These are phyloP conservation scores for Pinguiococcus pyrenoidosus DNA, from an alignment of 108 stramenopile genomes.

Conservation along the genomic window DNA sequence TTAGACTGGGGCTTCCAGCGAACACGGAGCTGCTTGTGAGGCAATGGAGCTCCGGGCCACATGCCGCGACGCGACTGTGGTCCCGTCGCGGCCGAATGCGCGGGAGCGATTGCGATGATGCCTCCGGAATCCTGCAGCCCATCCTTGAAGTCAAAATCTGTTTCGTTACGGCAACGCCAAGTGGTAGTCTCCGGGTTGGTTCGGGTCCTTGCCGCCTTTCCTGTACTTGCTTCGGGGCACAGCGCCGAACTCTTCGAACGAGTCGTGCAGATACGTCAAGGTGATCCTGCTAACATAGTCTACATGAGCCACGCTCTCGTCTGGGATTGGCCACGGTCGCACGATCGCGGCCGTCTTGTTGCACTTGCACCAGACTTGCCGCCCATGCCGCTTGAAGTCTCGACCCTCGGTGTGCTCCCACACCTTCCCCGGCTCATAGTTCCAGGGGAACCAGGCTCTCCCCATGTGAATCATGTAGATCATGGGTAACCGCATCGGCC, in stretches of 20 bases:
- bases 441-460: constrained; percentile 1
- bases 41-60: too few species aligned
- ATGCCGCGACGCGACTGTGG: too few species aligned
- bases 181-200: too few species aligned
- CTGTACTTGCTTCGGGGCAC: too few species aligned
- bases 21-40: too few species aligned
- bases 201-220: too few species aligned
- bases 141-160: too few species aligned
- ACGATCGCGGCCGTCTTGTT: constrained; percentile 2
- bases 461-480: constrained; percentile 4
- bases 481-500: not conserved
- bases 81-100: too few species aligned
- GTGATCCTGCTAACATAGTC: constrained; percentile 3
- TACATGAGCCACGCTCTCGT: not conserved
- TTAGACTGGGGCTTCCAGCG: too few species aligned
- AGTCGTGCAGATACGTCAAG: not conserved
- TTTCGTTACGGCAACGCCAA: too few species aligned
- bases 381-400: not conserved
- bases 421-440: not conserved
- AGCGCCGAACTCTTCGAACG: constrained; percentile 1
- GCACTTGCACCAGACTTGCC: constrained; percentile 13
- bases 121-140: too few species aligned
- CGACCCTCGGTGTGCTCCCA: constrained; percentile 6
- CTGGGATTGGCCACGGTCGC: constrained; percentile 4
- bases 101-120: too few species aligned